A percentile compares a stretch with the other conserved stretches of the same genome.
phyloP scores from a whole-genome alignment of 2,329 filamentous ascomycete genomes.

The Stachybotrys chlorohalonatus region DNA sequence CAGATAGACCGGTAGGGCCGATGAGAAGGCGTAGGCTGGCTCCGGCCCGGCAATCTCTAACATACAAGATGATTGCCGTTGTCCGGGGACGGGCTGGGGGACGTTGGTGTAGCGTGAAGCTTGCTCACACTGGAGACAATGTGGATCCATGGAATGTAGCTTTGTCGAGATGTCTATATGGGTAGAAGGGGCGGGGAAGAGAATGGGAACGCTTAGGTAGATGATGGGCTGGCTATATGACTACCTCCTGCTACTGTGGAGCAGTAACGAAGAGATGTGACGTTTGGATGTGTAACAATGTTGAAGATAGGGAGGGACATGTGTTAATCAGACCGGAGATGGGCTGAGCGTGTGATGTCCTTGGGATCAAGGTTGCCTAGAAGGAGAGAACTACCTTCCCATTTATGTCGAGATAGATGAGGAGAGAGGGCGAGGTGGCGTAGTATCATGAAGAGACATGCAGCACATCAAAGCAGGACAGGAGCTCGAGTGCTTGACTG shows the following conservation, averaged over 20 bases:
- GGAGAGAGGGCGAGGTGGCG: not conserved
- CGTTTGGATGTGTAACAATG: not conserved
- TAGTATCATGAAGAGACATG: not conserved
- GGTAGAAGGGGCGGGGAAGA: conserved; percentile 2
- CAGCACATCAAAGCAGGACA: not conserved
- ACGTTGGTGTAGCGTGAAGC: conserved; percentile 22
- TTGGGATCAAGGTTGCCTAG: not conserved
- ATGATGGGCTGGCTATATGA: not conserved
- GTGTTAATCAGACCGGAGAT: not conserved
- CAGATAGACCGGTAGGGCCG: conserved; percentile 9
- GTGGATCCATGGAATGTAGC: conserved; percentile 15
- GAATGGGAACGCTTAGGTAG: not conserved
- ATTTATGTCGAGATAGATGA: not conserved
- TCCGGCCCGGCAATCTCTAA: conserved; percentile 15
- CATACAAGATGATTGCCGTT: conserved; percentile 16
- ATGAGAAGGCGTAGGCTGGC: conserved; percentile 13
- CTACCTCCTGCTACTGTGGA: not conserved
- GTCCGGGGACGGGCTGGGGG: conserved; percentile 12
- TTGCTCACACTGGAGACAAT: conserved; percentile 16
- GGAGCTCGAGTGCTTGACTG: not conserved
- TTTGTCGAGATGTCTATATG: not conserved
- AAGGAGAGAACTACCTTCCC: not conserved
- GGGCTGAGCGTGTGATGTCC: not conserved
- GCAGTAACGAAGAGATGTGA: not conserved
- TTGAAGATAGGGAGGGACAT: not conserved